Evolutionary conservation across 768 basidiomycete species (phyloP).

Genomic region (Suillus paluster): DNA sequence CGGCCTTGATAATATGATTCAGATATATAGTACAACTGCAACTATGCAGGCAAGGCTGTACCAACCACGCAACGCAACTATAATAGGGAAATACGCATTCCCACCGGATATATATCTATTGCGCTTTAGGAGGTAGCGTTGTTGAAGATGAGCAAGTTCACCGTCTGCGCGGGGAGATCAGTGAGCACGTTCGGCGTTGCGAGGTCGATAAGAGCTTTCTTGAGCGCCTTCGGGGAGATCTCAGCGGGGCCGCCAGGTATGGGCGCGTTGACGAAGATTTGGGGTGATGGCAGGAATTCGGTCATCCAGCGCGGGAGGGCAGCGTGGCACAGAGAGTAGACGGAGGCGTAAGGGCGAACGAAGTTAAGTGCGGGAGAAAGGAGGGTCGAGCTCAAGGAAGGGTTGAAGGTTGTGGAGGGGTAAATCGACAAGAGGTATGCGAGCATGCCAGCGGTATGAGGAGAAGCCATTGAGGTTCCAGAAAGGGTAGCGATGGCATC

Average conservation of each 20-base stretch:
- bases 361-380: constrained; percentile 38
- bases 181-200: constrained; percentile 54
- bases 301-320: constrained; percentile 63
- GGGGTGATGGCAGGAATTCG: constrained; percentile 58
- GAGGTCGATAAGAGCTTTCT: constrained; percentile 70
- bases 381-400: constrained; percentile 44
- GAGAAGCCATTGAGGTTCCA: constrained; percentile 94
- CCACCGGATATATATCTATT: background rate
- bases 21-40: constrained; percentile 10
- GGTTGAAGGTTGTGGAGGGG: constrained; percentile 67
- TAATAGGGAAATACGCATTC: constrained; percentile 11
- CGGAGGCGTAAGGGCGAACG: constrained; percentile 44
- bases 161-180: constrained; percentile 53
- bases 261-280: constrained; percentile 49
- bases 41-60: background rate
- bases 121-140: constrained; percentile 57
- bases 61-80: background rate
- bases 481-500: constrained; percentile 76
- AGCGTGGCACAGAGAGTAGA: constrained; percentile 59
- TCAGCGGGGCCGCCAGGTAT: constrained; percentile 43
- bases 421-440: constrained; percentile 94
- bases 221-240: constrained; percentile 74
- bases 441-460: constrained; percentile 86
- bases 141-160: constrained; percentile 82
- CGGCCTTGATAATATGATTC: constrained; percentile 4